A percentile compares a stretch with the other conserved stretches of the same genome.
Conservation (phyloP, 495 filamentous ascomycete genomes). For the Xylaria cubensis region DNA sequence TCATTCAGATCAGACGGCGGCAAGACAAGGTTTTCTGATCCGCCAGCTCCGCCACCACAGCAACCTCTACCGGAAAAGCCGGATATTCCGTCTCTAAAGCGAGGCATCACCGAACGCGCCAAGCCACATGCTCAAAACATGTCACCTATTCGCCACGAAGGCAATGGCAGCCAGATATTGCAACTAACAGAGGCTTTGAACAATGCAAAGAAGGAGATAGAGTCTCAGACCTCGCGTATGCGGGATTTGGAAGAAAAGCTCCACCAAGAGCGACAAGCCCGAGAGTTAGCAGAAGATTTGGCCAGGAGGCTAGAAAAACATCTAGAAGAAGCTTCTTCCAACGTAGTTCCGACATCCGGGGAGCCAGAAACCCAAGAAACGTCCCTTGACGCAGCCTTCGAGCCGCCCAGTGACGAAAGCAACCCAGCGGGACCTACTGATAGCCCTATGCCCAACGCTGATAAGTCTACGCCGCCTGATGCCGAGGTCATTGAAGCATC, state of each 20-base stretch:
- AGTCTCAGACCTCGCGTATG: constrained; percentile 76
- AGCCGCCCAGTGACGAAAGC: constrained; percentile 45
- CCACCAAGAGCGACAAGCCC: constrained; percentile 77
- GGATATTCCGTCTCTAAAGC: constrained; percentile 71
- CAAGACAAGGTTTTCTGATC: constrained; percentile 81
- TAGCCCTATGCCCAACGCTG: constrained; percentile 28
- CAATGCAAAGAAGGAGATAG: constrained; percentile 80
- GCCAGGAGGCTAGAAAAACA: constrained; percentile 68
- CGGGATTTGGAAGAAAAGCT: constrained; percentile 82
- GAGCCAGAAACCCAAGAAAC: constrained; percentile 41
- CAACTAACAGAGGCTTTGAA: constrained; percentile 82
- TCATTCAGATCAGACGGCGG: constrained; percentile 63
- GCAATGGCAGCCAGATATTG: constrained; percentile 73
- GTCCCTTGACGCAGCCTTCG: constrained; percentile 46
- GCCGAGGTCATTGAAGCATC: constrained; percentile 51
- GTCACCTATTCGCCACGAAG: constrained; percentile 69
- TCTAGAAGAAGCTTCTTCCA: constrained; percentile 44
- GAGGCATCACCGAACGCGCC: constrained; percentile 76
- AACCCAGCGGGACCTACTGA: neutral
- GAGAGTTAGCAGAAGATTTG: constrained; percentile 82
- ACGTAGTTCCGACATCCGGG: constrained; percentile 38
- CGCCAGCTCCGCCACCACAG: constrained; percentile 88
- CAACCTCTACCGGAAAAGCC: constrained; percentile 92
- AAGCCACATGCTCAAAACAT: constrained; percentile 57
- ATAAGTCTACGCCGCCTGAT: constrained; percentile 46